A percentile compares a stretch with the other conserved stretches of the same genome.
Evolutionary conservation across 192 early-diverging fungal genomes (phyloP).

Genomic region (Coemansia interrupta): DNA sequence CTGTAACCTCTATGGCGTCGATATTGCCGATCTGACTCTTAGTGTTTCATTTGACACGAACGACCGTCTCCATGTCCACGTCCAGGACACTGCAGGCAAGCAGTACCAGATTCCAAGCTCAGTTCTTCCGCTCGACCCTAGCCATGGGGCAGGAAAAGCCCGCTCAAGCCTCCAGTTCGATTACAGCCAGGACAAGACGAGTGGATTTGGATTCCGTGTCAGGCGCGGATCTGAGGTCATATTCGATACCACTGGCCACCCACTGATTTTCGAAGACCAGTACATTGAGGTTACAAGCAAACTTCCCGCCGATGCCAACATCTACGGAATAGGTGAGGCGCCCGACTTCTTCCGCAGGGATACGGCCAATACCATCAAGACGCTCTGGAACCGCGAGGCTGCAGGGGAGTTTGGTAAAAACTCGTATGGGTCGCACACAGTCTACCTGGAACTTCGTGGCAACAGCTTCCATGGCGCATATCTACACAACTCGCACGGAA

Average conservation of each 20-base stretch:
- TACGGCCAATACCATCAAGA: constrained; percentile 36
- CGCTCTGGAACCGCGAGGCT: constrained; percentile 51
- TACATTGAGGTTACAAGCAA: constrained; percentile 63
- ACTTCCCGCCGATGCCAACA: constrained; percentile 57
- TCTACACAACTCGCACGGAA: constrained; percentile 63
- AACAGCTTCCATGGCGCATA: constrained; percentile 56
- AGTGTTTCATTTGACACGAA: constrained; percentile 54
- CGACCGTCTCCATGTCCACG: constrained; percentile 56
- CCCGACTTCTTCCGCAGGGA: constrained; percentile 56
- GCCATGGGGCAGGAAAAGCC: constrained; percentile 5
- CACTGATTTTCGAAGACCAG: constrained; percentile 63
- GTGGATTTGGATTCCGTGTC: constrained; percentile 40
- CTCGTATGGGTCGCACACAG: constrained; percentile 62
- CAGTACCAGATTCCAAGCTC: constrained; percentile 50
- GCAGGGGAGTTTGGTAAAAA: constrained; percentile 53
- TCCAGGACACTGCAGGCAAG: constrained; percentile 24
- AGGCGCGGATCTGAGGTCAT: constrained; percentile 20
- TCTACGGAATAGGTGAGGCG: constrained; percentile 67
- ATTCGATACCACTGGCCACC: constrained; percentile 33
- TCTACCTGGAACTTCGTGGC: constrained; percentile 61
- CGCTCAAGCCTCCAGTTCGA: constrained; percentile 15
- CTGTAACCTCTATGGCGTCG: constrained; percentile 46
- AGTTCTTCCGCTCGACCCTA: constrained; percentile 23
- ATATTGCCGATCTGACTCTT: constrained; percentile 45
- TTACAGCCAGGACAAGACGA: constrained; percentile 11